These are phyloP conservation scores for Nepenthes gracilis DNA, from an alignment of 148 eudicot species.

Conservation along the genomic window DNA sequence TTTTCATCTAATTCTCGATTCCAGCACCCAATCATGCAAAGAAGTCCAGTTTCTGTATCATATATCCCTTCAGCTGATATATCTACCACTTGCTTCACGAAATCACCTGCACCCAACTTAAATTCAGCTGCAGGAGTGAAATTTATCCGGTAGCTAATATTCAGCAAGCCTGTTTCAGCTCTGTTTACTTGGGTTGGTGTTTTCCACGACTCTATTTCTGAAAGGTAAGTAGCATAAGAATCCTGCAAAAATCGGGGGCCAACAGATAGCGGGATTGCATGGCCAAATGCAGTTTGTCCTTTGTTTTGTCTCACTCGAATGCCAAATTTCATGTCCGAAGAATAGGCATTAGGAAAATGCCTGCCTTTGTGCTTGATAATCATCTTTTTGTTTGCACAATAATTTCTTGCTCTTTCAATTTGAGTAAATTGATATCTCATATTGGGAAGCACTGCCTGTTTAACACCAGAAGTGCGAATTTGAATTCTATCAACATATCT, in stretches of 20 bases:
- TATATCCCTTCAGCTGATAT: conserved; percentile 83
- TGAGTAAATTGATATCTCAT: conserved; percentile 52
- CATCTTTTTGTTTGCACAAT: conserved; percentile 29
- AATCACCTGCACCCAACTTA: conserved; percentile 27
- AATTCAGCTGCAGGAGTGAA: conserved; percentile 20
- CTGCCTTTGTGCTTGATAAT: conserved; percentile 17
- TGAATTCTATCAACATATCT: conserved; percentile 38
- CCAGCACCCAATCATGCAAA: conserved; percentile 87
- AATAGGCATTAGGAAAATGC: conserved; percentile 45
- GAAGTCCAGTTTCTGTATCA: conserved; percentile 36
- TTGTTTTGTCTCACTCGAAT: conserved; percentile 42
- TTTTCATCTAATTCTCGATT: conserved; percentile 18
- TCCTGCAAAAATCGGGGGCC: conserved; percentile 31
- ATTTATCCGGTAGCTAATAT: conserved; percentile 51
- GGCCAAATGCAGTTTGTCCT: conserved; percentile 42
- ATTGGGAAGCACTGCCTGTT: conserved; percentile 17
- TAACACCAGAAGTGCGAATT: conserved; percentile 31
- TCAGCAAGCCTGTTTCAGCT: conserved; percentile 9
- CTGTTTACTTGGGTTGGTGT: not conserved
- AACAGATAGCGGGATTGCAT: conserved; percentile 54
- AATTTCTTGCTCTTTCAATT: conserved; percentile 22
- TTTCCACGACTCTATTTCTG: not conserved
- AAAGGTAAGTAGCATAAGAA: conserved; percentile 16
- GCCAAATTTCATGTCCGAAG: conserved; percentile 69
- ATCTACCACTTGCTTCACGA: conserved; percentile 11